These are phyloP conservation scores for Aspergillus heteromorphus DNA, from an alignment of 495 filamentous ascomycete genomes.

Conservation along the genomic window DNA sequence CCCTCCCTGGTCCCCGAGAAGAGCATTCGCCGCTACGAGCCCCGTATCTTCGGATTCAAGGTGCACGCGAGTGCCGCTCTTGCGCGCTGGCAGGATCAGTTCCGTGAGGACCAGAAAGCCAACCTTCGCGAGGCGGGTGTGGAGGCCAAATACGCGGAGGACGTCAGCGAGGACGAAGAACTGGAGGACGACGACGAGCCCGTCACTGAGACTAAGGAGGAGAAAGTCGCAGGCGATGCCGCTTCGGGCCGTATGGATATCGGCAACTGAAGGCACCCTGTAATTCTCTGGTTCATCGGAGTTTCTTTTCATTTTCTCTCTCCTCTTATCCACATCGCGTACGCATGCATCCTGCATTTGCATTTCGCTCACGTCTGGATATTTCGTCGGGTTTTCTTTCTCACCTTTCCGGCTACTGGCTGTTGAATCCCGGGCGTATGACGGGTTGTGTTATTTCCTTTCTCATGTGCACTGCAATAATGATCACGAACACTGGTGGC, in stretches of 20 bases:
- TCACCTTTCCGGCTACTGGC: conserved; percentile 7
- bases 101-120: conserved; percentile 72
- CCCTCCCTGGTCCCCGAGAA: conserved; percentile 82
- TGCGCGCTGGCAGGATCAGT: conserved; percentile 80
- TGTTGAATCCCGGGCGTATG: conserved; percentile 26
- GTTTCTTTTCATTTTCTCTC: background rate
- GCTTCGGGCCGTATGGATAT: conserved; percentile 43
- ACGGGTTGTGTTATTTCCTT: conserved; percentile 18
- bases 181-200: conserved; percentile 41
- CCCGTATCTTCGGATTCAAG: conserved; percentile 88
- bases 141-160: conserved; percentile 52
- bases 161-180: conserved; percentile 46
- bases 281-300: conserved; percentile 1
- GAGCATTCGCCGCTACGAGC: conserved; percentile 77
- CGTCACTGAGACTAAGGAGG: conserved; percentile 21
- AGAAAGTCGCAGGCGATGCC: conserved; percentile 32
- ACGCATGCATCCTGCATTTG: background rate
- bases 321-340: background rate
- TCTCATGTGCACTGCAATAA: conserved; percentile 20
- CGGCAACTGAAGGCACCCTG: conserved; percentile 27
- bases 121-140: conserved; percentile 53
- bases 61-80: conserved; percentile 87
- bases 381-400: background rate
- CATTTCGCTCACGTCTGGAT: background rate
- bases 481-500: conserved; percentile 22